Evolutionary conservation across 139 green algal species (phyloP), one percentile per base, ranked within the genome.

Genomic region (Chlamydomonas incerta): DNA sequence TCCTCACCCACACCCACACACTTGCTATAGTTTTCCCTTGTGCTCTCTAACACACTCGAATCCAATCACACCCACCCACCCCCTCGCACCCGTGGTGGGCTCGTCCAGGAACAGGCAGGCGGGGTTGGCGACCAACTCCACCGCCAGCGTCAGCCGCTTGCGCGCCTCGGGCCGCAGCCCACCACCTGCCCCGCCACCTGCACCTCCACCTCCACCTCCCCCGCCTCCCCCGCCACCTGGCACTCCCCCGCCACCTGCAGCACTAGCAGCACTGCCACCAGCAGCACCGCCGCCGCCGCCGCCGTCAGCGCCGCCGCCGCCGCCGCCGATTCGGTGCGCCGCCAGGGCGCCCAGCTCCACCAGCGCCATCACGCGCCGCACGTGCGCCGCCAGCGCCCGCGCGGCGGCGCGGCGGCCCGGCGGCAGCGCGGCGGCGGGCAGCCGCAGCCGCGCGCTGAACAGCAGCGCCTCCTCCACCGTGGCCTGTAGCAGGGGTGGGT

Each of bases 71-170:
- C n/a, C n/a, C n/a, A n/a, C n/a, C n/a, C n/a, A n/a, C n/a, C n/a
- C n/a, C n/a, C n/a, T n/a, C n/a, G n/a, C n/a, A n/a, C 90, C 89
- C 37, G 65, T 86, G 46, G 85, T 91, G 26, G 87, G 88, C 79
- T 94, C 89, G 71, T 91, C 90, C 88, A 91, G 81, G 79, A 93
- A 92, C 20, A 93, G 47, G 15, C 90, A 69, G 3, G 82, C 73
- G 33, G 94, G 93, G 86, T 96, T 95, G 62, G 93, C 91, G 28
- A 98, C 96, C 33, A 98, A 91, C 91, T 98, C 96, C 31, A 98
- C 93, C 0, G 90, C 96, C 62, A 98, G 98, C 76, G 92, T 97
- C 18, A 98, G 92, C 14, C 95, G 88, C 92, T 99, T 99, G 80
- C 96, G 91, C 89, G 97, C 94, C 94, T 99, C 96, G 29, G 94